Evolutionary conservation across 2,329 filamentous ascomycete genomes (phyloP).

Genomic region (Hypoxylon sp.): DNA sequence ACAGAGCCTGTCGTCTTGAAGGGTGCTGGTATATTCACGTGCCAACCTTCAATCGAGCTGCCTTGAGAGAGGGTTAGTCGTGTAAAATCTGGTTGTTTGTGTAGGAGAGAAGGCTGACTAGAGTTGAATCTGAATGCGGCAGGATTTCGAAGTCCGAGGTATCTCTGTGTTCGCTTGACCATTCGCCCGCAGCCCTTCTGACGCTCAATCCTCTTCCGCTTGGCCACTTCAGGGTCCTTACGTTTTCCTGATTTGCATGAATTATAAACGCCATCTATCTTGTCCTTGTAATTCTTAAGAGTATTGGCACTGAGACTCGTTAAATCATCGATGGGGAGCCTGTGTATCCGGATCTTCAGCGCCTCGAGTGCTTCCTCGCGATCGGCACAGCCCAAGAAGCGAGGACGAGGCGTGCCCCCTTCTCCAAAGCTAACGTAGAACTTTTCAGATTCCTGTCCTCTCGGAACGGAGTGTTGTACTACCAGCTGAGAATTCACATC

Average conservation of each 20-base stretch:
- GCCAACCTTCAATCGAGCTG: constrained; percentile 55
- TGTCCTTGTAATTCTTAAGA: constrained; percentile 63
- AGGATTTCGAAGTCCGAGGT: constrained; percentile 72
- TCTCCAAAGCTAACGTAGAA: constrained; percentile 73
- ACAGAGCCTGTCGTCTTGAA: constrained; percentile 65
- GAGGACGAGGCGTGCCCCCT: constrained; percentile 72
- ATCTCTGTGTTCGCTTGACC: constrained; percentile 74
- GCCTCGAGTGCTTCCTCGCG: constrained; percentile 55
- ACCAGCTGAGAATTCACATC: constrained; percentile 72
- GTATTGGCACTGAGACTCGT: constrained; percentile 53
- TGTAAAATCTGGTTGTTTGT: neutral
- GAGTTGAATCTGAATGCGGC: neutral
- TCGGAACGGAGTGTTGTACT: constrained; percentile 69
- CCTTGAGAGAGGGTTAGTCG: constrained; percentile 16
- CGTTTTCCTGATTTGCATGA: constrained; percentile 59
- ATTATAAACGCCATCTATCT: constrained; percentile 64
- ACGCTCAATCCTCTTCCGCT: constrained; percentile 60
- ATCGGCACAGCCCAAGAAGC: constrained; percentile 72
- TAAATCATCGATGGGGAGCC: constrained; percentile 56
- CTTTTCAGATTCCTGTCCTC: constrained; percentile 61
- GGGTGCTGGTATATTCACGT: constrained; percentile 55
- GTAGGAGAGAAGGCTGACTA: constrained; percentile 28
- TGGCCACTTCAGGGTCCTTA: constrained; percentile 60
- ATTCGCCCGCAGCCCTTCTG: constrained; percentile 66
- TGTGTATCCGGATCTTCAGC: constrained; percentile 52